phyloP scores from a whole-genome alignment of 805 yeast species.

The Helenozyma rhizophorensis region DNA sequence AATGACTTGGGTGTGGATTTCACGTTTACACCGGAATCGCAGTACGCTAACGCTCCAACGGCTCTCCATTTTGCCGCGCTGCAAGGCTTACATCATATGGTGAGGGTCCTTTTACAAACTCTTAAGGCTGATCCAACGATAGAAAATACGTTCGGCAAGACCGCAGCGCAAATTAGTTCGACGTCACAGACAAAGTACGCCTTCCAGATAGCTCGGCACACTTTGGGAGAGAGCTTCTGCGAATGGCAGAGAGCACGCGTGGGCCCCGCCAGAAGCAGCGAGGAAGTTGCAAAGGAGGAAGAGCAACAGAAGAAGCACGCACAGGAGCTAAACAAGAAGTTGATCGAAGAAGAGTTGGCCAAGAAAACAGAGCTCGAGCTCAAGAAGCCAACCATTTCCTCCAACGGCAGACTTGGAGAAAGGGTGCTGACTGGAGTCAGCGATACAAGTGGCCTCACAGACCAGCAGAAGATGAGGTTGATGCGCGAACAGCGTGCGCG shows the following conservation, averaged over 20 bases:
- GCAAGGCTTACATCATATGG: constrained; percentile 63
- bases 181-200: constrained; percentile 43
- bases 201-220: constrained; percentile 65
- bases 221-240: constrained; percentile 63
- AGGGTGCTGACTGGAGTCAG: constrained; percentile 11
- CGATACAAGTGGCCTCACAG: constrained; percentile 59
- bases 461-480: constrained; percentile 67
- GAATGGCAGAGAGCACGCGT: constrained; percentile 71
- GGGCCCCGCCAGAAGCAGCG: constrained; percentile 55
- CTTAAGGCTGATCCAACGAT: constrained; percentile 69
- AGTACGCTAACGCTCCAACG: constrained; percentile 60
- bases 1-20: constrained; percentile 53
- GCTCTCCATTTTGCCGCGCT: constrained; percentile 74
- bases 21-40: constrained; percentile 49
- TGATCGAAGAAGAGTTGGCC: constrained; percentile 43
- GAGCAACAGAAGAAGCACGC: constrained; percentile 29
- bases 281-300: constrained; percentile 46
- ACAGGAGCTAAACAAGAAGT: constrained; percentile 33
- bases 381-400: constrained; percentile 27
- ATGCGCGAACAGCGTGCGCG: constrained; percentile 95
- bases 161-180: constrained; percentile 65
- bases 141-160: constrained; percentile 48
- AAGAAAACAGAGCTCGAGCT: constrained; percentile 33
- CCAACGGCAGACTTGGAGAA: constrained; percentile 32
- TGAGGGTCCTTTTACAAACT: constrained; percentile 54